A percentile compares a stretch with the other conserved stretches of the same genome.
These are phyloP conservation scores for Capsicum baccatum DNA, from an alignment of 257 asterid species.

Conservation along the genomic window DNA sequence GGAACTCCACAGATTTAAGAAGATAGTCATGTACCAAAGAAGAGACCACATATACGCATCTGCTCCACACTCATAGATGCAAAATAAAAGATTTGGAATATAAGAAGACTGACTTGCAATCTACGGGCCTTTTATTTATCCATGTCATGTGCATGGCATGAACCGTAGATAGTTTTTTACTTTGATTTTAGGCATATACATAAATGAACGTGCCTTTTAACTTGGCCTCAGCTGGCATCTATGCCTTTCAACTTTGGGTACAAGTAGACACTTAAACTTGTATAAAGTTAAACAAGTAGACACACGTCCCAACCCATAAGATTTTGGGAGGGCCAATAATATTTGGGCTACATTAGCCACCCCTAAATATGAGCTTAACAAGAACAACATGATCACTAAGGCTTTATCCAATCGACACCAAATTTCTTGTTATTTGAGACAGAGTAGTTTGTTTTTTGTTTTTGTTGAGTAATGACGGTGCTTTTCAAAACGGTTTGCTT, in stretches of 20 bases:
- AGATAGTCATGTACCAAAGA: background rate
- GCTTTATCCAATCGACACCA: background rate
- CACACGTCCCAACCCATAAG: background rate
- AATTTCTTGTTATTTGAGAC: background rate
- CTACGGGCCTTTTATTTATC: background rate
- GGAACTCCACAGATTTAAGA: background rate
- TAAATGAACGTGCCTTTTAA: too few relatives aligned
- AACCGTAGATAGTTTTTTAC: slow-evolving; percentile 3
- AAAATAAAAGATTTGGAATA: background rate
- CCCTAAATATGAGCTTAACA: slow-evolving; percentile 9
- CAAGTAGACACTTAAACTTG: too few relatives aligned
- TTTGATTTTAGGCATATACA: background rate
- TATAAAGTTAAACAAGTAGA: too few relatives aligned
- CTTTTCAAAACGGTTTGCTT: background rate
- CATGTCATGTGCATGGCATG: background rate
- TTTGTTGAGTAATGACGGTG: background rate
- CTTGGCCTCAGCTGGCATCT: too few relatives aligned
- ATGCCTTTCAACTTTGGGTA: too few relatives aligned
- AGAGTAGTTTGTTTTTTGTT: background rate
- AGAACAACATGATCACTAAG: background rate
- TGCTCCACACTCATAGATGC: background rate
- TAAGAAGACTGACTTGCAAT: background rate
- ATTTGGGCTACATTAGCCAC: background rate
- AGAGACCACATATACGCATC: background rate
- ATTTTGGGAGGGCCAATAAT: background rate